Conservation (phyloP, 1,139 yeast genomes). For the Kodamaea sp. region DNA sequence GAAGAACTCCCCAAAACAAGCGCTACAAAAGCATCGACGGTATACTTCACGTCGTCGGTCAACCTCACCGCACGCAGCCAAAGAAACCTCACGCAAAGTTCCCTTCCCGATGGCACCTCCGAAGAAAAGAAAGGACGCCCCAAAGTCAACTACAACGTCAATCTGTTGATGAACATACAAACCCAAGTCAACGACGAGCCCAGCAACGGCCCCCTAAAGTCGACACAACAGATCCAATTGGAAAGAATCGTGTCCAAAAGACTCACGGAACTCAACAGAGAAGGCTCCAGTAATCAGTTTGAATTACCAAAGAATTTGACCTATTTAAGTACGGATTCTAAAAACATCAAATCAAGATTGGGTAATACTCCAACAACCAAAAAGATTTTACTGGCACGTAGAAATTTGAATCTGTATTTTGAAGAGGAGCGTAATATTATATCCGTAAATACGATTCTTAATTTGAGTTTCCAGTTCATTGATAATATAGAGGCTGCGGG, state of each 20-base stretch:
- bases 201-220: conserved; percentile 36
- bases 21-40: conserved; percentile 33
- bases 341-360: conserved; percentile 24
- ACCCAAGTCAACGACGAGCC: conserved; percentile 32
- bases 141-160: conserved; percentile 45
- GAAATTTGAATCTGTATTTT: conserved; percentile 45
- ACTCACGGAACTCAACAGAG: conserved; percentile 35
- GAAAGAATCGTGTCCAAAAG: conserved; percentile 40
- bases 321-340: conserved; percentile 28
- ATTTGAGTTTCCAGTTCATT: conserved; percentile 40
- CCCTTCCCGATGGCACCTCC: conserved; percentile 3
- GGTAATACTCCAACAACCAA: conserved; percentile 49
- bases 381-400: conserved; percentile 41
- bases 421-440: conserved; percentile 47
- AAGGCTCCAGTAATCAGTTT: conserved; percentile 27
- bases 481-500: conserved; percentile 28
- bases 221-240: conserved; percentile 42
- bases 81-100: conserved; percentile 2
- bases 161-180: conserved; percentile 44
- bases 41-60: conserved; percentile 44
- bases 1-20: conserved; percentile 43
- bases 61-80: conserved; percentile 36
- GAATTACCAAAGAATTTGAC: conserved; percentile 44
- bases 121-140: conserved; percentile 28
- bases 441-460: conserved; percentile 40